phyloP scores from a whole-genome alignment of 2,329 filamentous ascomycete species.

The Arthrobotrys entomopaga region DNA sequence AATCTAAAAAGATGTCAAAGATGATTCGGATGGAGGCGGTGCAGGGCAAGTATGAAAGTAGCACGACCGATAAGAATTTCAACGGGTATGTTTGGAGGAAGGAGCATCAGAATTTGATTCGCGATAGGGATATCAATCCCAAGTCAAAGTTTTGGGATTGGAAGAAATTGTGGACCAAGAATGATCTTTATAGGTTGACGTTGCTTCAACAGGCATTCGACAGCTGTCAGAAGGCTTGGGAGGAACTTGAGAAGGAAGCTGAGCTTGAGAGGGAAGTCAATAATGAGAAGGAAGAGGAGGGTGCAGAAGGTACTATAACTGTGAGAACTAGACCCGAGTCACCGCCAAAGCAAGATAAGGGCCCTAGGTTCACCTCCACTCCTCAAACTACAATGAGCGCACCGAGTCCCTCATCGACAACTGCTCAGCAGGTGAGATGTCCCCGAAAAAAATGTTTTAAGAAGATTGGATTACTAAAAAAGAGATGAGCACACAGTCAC shows the following conservation, averaged over 20 bases:
- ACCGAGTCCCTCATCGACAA: neutral
- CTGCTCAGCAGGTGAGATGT: neutral
- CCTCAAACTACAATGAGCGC: no score
- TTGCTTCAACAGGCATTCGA: constrained; percentile 19
- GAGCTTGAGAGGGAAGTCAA: constrained; percentile 7
- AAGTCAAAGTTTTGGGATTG: constrained; percentile 30
- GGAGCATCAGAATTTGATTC: constrained; percentile 47
- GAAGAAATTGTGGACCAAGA: constrained; percentile 27
- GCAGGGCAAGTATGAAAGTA: constrained; percentile 45
- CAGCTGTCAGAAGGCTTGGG: constrained; percentile 21
- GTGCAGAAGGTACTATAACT: neutral
- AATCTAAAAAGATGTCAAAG: constrained; percentile 32
- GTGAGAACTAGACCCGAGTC: no score
- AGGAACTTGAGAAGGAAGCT: constrained; percentile 32
- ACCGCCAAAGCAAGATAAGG: no score
- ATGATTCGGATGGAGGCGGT: constrained; percentile 28
- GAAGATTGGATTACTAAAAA: neutral
- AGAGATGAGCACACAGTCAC: neutral
- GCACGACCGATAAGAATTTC: constrained; percentile 9
- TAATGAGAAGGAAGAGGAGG: neutral
- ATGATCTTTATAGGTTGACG: constrained; percentile 32
- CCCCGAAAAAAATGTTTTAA: neutral
- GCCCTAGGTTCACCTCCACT: no score
- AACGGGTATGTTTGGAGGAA: constrained; percentile 46
- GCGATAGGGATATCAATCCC: constrained; percentile 30